Evolutionary conservation across 2,329 filamentous ascomycete species (phyloP).

Genomic region (Stagonosporopsis chrysanthemi): DNA sequence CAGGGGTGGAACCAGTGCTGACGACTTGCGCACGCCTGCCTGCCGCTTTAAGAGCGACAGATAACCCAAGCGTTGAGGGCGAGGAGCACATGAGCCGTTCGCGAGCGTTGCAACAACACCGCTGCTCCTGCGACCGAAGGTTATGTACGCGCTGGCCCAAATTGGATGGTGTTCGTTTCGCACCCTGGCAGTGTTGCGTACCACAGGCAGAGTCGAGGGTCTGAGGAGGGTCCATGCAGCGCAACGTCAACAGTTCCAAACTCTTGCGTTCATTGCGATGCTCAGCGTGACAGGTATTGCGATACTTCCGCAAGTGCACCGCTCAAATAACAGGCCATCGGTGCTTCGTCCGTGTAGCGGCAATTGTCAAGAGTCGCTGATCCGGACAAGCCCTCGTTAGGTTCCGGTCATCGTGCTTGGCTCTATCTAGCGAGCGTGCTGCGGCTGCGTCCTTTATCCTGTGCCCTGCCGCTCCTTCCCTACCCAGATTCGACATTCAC

Average conservation of each 20-base stretch:
- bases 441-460: constrained; percentile 16
- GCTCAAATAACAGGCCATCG: constrained; percentile 6
- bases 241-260: constrained; percentile 13
- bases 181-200: constrained; percentile 6
- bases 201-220: constrained; percentile 1
- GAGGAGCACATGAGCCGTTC: constrained; percentile 6
- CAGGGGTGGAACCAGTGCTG: constrained; percentile 14
- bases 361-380: constrained; percentile 17
- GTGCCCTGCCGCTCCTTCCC: constrained; percentile 14
- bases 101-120: not conserved
- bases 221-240: constrained; percentile 8
- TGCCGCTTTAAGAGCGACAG: constrained; percentile 19
- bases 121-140: constrained; percentile 1
- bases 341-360: constrained; percentile 16
- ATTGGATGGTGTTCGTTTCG: constrained; percentile 4
- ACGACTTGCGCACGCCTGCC: constrained; percentile 17
- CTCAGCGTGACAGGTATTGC: not conserved
- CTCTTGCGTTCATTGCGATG: constrained; percentile 1
- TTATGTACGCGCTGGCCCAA: constrained; percentile 2
- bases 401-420: constrained; percentile 16
- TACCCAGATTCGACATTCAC: constrained; percentile 17
- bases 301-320: not conserved
- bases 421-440: constrained; percentile 16
- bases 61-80: constrained; percentile 8
- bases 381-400: constrained; percentile 15